A percentile compares a stretch with the other conserved stretches of the same genome.
Conservation (phyloP, 805 yeast genomes). For the Metschnikowia continentalis region DNA sequence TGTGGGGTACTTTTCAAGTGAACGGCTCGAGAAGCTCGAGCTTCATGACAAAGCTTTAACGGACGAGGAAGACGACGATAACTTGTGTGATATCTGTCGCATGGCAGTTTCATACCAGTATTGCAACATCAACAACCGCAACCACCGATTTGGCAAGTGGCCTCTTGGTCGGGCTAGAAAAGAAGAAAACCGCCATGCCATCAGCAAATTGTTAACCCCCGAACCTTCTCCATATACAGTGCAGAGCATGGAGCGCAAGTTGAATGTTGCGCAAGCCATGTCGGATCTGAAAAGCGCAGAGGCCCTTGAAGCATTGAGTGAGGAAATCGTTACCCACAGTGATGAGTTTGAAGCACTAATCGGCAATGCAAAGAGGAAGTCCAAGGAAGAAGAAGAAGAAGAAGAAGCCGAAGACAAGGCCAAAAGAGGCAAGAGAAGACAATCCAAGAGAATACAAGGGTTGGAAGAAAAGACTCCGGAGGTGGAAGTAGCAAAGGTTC, state of each 20-base stretch:
- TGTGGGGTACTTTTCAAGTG: slow-evolving; percentile 19
- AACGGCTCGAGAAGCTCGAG: slow-evolving; percentile 16
- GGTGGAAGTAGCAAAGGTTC: background rate
- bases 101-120: slow-evolving; percentile 47
- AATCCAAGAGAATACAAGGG: slow-evolving; percentile 6
- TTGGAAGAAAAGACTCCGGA: slow-evolving; percentile 6
- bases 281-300: slow-evolving; percentile 10
- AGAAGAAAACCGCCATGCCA: slow-evolving; percentile 3
- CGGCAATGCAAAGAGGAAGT: slow-evolving; percentile 14
- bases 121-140: slow-evolving; percentile 34
- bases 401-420: slow-evolving; percentile 1
- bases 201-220: slow-evolving; percentile 33
- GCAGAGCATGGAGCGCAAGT: slow-evolving; percentile 10
- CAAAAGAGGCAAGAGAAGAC: slow-evolving; percentile 9
- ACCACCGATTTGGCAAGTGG: slow-evolving; percentile 20
- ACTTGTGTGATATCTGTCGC: slow-evolving; percentile 46
- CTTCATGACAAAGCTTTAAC: background rate
- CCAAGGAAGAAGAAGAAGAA: slow-evolving; percentile 8
- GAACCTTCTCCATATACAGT: slow-evolving; percentile 30
- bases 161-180: slow-evolving; percentile 13
- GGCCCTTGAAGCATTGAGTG: slow-evolving; percentile 5
- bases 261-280: slow-evolving; percentile 6
- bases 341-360: slow-evolving; percentile 16
- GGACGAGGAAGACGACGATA: slow-evolving; percentile 37
- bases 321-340: slow-evolving; percentile 4